phyloP scores from a whole-genome alignment of 306 rosid species.

The Begonia peltatifolia region DNA sequence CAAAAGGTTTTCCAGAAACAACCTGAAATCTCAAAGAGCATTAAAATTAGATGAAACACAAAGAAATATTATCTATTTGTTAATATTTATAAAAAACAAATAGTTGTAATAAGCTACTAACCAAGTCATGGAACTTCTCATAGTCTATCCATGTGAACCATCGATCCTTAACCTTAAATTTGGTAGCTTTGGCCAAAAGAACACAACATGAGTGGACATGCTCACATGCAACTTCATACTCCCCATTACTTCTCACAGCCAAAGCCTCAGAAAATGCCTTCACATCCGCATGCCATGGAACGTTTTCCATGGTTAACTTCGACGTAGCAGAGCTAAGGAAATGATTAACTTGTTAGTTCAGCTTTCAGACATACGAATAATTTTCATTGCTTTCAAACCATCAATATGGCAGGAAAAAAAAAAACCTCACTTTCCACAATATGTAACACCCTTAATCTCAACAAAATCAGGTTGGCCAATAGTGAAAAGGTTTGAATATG shows the following conservation, averaged over 20 bases:
- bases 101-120: slow-evolving; percentile 13
- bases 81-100: slow-evolving; percentile 6
- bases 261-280: slow-evolving; percentile 80
- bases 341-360: slow-evolving; percentile 11
- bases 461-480: slow-evolving; percentile 83
- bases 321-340: slow-evolving; percentile 69
- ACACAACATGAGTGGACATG: slow-evolving; percentile 95
- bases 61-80: neutral
- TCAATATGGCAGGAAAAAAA: neutral
- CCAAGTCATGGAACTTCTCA: slow-evolving; percentile 87
- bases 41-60: slow-evolving; percentile 3
- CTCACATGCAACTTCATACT: slow-evolving; percentile 90
- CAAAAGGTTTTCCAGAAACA: slow-evolving; percentile 67
- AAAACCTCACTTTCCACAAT: slow-evolving; percentile 83
- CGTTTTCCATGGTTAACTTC: slow-evolving; percentile 96
- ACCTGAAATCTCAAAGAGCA: slow-evolving; percentile 43
- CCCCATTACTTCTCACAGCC: slow-evolving; percentile 64
- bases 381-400: neutral
- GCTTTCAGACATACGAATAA: slow-evolving; percentile 4
- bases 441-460: slow-evolving; percentile 97
- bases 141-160: slow-evolving; percentile 99
- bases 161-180: slow-evolving; percentile 72
- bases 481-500: slow-evolving; percentile 69
- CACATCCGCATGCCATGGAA: slow-evolving; percentile 98
- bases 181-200: slow-evolving; percentile 72